Evolutionary conservation across 306 rosid genomes (phyloP), one percentile per base, ranked within the genome.

Genomic region (Betula pendula): DNA sequence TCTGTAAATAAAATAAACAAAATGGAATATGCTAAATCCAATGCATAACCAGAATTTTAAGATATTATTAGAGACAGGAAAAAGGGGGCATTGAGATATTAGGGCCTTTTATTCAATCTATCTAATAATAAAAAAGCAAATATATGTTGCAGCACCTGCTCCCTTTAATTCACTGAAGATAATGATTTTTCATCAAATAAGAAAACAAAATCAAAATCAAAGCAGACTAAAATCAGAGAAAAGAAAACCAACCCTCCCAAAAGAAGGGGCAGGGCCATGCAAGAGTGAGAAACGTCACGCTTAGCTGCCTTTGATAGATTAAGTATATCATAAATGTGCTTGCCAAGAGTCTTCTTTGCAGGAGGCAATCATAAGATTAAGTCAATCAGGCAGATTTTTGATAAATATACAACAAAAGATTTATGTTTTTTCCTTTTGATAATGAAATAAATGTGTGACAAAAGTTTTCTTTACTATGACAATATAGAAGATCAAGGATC

Each of bases 1-100:
- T 89, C 98, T 92, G 90, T 73, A 82, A 19, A 73, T 31, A 62
- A 82, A 76, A 82, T 11, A 67, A 77, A 65, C 25, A 33, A 55
- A 52, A 75, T 14, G 22, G 49, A 56, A 27, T 48, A 27, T 27
- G 59, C 45, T 29, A 60, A 59, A 59, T 44, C 16, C 19, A 14
- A 35, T 24, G 60, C 56, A 48, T 6, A 10, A 65, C 48, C 48
- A 38, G 27, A 35, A 65, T 20, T 65, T 65, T 65, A 35, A 65
- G 53, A 45, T 20, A 24, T 59, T 59, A 27, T 1, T 59, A 27
- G 38, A 59, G 12, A 24, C 12, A 4, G n/a, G n/a, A 25, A 27
- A 3, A 14, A 14, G 67, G 67, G 40, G 20, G 33, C 63, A 22
- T 10, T 56, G 63, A 56, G 6, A 20, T 17, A 52, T 24, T 56